phyloP scores from a whole-genome alignment of 306 rosid genomes.

The Potentilla sterilis region DNA sequence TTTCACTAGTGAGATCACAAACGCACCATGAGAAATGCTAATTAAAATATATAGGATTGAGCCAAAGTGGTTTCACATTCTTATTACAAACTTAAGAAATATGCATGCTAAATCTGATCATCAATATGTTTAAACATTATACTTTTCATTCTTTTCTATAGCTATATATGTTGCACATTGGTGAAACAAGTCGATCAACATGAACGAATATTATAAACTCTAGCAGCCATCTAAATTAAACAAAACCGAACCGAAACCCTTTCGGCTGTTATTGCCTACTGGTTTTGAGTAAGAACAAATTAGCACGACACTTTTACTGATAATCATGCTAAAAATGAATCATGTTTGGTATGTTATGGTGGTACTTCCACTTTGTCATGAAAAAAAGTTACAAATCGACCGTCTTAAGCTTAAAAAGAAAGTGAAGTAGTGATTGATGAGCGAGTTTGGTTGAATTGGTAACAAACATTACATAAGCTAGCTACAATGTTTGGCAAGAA shows the following conservation, averaged over 20 bases:
- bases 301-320: not conserved
- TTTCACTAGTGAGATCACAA: no score
- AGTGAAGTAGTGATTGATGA: not conserved
- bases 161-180: not conserved
- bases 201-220: not conserved
- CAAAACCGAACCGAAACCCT: not conserved
- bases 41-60: no score
- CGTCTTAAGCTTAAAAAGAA: not conserved
- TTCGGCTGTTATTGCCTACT: slow-evolving; percentile 18
- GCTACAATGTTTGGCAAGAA: not conserved
- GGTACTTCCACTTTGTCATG: not conserved
- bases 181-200: slow-evolving; percentile 6
- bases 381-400: not conserved
- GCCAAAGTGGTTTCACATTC: no score
- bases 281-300: not conserved
- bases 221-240: not conserved
- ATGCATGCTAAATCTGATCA: no score
- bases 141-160: not conserved
- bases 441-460: not conserved
- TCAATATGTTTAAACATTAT: no score
- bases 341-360: not conserved
- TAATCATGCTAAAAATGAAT: not conserved
- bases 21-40: not conserved
- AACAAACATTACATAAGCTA: not conserved
- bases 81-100: not conserved